Evolutionary conservation across 2,329 filamentous ascomycete genomes (phyloP), one percentile per base, ranked within the genome.

Genomic region (Grosmannia serpens): DNA sequence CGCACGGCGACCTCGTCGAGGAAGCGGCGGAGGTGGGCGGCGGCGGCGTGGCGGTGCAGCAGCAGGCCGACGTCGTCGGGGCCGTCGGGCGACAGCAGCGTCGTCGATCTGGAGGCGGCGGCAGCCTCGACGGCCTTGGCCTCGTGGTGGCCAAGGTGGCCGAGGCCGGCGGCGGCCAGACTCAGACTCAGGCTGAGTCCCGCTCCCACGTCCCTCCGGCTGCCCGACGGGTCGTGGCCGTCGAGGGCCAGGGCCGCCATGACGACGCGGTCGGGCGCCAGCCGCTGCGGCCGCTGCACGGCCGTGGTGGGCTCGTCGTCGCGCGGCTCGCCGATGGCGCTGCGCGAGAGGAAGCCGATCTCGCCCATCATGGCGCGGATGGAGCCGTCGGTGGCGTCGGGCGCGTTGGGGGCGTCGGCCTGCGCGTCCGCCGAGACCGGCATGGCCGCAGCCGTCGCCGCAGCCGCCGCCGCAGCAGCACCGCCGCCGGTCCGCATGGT

Each of bases 311-410:
- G 33, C 33, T 52, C 47, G 26, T 53, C 64, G 56, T 65, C 63
- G 13, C 65, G 64, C 7, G 67, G 66, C 58, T 70, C 68, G 33
- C 67, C 67, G 65, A 70, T 68, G 17, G 68, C 67, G 58, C 64
- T 69, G 29, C 65, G 66, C 7, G 68, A 68, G 15, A 70, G 60
- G 17, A 66, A 66, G 17, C 66, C 65, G 31, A 69, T 69, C 47
- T 68, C 67, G 1, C 67, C 66, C 67, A 68, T 67, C 5, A 65
- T 66, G 44, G 62, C 63, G 44, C 64, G 56, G 17, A 57, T 52
- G 26, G 47, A 52, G 24, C 47, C 56, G 26, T 57, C 56, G 15
- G 47, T n/a, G 24, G 31, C 35, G 6, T 33, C 17, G 24, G 27
- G 2, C 1, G 31, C 9, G 20, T n/a, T 20, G 10, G 5, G 24